phyloP scores from a whole-genome alignment of 2,329 filamentous ascomycete species.

The Basipetospora chlamydospora region DNA sequence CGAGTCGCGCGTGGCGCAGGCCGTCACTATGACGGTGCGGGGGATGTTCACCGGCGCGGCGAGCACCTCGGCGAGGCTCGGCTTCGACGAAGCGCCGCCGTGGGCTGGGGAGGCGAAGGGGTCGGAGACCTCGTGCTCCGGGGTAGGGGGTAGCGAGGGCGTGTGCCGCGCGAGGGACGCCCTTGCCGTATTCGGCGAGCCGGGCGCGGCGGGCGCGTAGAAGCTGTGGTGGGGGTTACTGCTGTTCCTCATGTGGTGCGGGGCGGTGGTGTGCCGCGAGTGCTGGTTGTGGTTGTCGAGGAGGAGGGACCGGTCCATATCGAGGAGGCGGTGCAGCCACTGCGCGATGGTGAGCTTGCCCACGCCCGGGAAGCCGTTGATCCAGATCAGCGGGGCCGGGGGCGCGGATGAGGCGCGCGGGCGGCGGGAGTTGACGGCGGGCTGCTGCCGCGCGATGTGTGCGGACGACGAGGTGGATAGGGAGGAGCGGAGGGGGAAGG shows the following conservation, averaged over 20 bases:
- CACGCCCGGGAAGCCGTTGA: conserved; percentile 18
- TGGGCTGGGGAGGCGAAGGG: conserved; percentile 10
- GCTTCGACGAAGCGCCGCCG: conserved; percentile 8
- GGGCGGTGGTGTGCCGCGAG: too few relatives aligned
- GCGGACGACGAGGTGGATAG: background rate
- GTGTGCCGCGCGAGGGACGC: too few relatives aligned
- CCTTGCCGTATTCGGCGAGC: too few relatives aligned
- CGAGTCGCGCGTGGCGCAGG: too few relatives aligned
- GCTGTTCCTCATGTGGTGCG: too few relatives aligned
- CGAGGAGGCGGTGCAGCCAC: conserved; percentile 14
- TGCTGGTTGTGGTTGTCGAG: conserved; percentile 18
- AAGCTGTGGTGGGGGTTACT: conserved; percentile 11
- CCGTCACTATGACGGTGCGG: conserved; percentile 5
- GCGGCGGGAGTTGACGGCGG: too few relatives aligned
- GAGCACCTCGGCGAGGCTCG: background rate
- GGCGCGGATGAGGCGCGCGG: too few relatives aligned
- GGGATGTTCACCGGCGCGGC: background rate
- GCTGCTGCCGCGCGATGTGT: too few relatives aligned
- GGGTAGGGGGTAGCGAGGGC: background rate
- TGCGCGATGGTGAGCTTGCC: conserved; percentile 17
- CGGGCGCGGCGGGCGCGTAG: too few relatives aligned
- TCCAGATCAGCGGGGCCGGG: conserved; percentile 12
- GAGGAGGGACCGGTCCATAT: conserved; percentile 10
- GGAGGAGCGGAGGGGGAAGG: background rate
- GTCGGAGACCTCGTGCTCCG: conserved; percentile 1